Conservation (phyloP, 2,329 filamentous ascomycete species). For the Pyrenophora seminiperda region DNA sequence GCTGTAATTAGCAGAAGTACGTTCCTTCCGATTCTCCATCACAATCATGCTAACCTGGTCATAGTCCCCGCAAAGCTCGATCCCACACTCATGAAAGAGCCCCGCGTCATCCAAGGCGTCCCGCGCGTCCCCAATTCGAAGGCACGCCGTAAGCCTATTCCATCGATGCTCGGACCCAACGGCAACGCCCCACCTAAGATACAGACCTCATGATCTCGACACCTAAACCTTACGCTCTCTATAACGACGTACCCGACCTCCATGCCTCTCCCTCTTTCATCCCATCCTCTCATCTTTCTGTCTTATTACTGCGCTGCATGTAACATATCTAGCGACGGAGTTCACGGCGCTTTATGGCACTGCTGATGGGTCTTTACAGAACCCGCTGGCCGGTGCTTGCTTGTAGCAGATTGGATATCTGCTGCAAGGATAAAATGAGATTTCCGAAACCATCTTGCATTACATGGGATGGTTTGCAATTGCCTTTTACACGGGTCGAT, state of each 20-base stretch:
- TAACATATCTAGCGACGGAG: conserved; percentile 44
- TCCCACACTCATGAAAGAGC: conserved; percentile 85
- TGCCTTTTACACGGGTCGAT: conserved; percentile 5
- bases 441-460: conserved; percentile 31
- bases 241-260: conserved; percentile 26
- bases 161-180: conserved; percentile 48
- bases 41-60: conserved; percentile 51
- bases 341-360: conserved; percentile 26
- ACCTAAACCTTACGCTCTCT: conserved; percentile 14
- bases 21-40: conserved; percentile 11
- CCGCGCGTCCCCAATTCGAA: conserved; percentile 63
- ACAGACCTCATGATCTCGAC: conserved; percentile 34
- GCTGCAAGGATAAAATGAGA: conserved; percentile 26
- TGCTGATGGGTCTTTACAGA: conserved; percentile 4
- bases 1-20: conserved; percentile 57
- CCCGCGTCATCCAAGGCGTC: conserved; percentile 86
- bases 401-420: conserved; percentile 30
- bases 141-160: conserved; percentile 57
- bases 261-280: conserved; percentile 21
- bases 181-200: conserved; percentile 27
- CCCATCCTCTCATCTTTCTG: conserved; percentile 8
- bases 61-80: conserved; percentile 82
- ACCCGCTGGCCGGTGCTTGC: conserved; percentile 10
- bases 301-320: conserved; percentile 25
- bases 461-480: conserved; percentile 17